Evolutionary conservation across 164 flowering plant species (phyloP).

Genomic region (Annona cherimola): DNA sequence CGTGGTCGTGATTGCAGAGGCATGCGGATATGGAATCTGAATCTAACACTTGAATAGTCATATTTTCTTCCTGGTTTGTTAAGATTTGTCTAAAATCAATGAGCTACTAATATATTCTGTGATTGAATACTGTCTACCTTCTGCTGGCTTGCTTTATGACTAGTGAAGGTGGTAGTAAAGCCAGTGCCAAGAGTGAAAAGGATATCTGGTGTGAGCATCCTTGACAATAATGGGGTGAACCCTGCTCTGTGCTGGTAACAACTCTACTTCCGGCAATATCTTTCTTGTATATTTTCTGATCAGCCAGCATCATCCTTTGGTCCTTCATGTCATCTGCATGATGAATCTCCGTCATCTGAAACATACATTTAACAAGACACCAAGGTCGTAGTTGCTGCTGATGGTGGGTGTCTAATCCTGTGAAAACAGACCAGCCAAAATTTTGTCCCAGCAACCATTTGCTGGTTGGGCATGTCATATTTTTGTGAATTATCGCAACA

Average conservation of each 20-base stretch:
- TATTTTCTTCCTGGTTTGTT: neutral
- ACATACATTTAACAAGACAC: no score
- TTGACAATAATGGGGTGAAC: slow-evolving; percentile 93
- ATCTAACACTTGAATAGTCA: neutral
- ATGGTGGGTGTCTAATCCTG: no score
- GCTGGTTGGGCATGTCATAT: no score
- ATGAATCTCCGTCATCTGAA: no score
- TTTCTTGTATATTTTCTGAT: slow-evolving; percentile 56
- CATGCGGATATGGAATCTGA: neutral
- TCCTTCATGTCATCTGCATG: neutral
- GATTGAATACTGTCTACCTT: neutral
- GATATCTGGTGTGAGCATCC: slow-evolving; percentile 66
- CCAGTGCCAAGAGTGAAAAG: slow-evolving; percentile 87
- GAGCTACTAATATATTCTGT: neutral
- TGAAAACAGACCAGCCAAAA: no score
- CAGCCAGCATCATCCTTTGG: slow-evolving; percentile 2
- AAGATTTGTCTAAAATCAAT: neutral
- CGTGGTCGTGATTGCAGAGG: neutral
- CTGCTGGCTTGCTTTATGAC: neutral
- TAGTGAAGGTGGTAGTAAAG: slow-evolving; percentile 75
- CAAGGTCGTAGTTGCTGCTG: no score
- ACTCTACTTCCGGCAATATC: slow-evolving; percentile 57
- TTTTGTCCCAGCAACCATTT: no score
- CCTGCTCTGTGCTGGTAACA: slow-evolving; percentile 68
- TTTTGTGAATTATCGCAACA: no score